phyloP scores from a whole-genome alignment of 352 stramenopile species.

The Phytophthora chlamydospora region DNA sequence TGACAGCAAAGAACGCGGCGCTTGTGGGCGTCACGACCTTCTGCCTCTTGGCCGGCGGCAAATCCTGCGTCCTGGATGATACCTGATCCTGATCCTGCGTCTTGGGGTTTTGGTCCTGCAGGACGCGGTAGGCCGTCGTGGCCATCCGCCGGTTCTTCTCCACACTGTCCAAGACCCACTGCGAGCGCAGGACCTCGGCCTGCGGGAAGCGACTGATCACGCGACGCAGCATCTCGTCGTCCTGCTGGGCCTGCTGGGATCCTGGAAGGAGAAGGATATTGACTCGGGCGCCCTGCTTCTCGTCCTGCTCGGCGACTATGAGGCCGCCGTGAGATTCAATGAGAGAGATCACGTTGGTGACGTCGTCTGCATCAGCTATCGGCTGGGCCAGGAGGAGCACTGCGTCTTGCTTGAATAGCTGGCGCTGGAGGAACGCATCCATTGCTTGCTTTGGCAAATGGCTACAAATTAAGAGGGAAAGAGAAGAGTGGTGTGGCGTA shows the following conservation, averaged over 20 bases:
- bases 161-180: conserved; percentile 53
- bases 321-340: conserved; percentile 38
- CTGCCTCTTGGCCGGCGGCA: conserved; percentile 28
- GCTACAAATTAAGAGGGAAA: background rate
- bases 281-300: conserved; percentile 5
- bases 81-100: background rate
- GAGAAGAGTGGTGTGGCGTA: too few species aligned
- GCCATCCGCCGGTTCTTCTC: conserved; percentile 43
- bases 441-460: conserved; percentile 27
- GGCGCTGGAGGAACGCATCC: conserved; percentile 66
- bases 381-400: conserved; percentile 31
- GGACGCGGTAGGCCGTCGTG: conserved; percentile 27
- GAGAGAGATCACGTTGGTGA: conserved; percentile 26
- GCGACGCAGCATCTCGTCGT: conserved; percentile 26
- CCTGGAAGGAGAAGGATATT: conserved; percentile 32
- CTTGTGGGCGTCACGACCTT: conserved; percentile 1
- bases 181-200: conserved; percentile 33
- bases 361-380: background rate
- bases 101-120: background rate
- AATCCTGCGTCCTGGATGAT: too few species aligned
- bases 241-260: background rate
- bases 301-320: conserved; percentile 14
- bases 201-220: conserved; percentile 25
- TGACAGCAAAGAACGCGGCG: conserved; percentile 18
- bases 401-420: conserved; percentile 48